Base-by-base conservation (phyloP, 306 rosid species). In the Ceratonia siliqua region DNA sequence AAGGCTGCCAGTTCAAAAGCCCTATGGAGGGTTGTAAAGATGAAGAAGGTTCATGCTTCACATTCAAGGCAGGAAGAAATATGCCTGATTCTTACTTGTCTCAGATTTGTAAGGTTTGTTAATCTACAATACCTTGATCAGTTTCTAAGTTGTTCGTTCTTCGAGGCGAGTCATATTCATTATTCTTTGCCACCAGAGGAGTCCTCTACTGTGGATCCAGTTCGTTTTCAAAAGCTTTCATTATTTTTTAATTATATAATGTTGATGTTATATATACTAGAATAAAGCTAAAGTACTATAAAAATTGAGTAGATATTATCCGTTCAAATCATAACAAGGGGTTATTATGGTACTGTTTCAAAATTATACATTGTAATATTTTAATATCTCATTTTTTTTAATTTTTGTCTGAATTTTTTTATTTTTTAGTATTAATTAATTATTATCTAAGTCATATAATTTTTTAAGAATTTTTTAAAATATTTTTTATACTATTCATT, bases 21-120 rank as follows among this genome's bases (percentile, higher is more conserved):
- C 15, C 4, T 10, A 25, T 80, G 78, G 77, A 83, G 87, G 83
- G 96, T 35, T 89, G 96, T 88, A 89, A 94, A 88, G 96, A 75
- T 52, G 68, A 81, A 78, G 81, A 62, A 35, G 79, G 54, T 63
- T 83, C 79, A 74, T 87, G 93, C 97, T 87, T 91, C 86, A 80
- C 42, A 21, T 45, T 79, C 90, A 94, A 91, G 96, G 94, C 89
- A 91, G 83, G 82, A 84, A 52, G 54, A 80, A 33, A 87, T 71
- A 78, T 74, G 71, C 48, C 4, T 50, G 79, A 88, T 89, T 86
- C 97, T 88, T 88, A 54, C 91, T 87, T 89, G 88, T 11, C 84
- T 52, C 50, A 63, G 83, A 74, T 88, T 79, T 85, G 39, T 70
- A 8, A 73, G 78, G 76, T 61, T 72, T 74, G 42, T 77, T 79